phyloP scores from a whole-genome alignment of 1,139 yeast species.

The Hyphopichia buzzinii region DNA sequence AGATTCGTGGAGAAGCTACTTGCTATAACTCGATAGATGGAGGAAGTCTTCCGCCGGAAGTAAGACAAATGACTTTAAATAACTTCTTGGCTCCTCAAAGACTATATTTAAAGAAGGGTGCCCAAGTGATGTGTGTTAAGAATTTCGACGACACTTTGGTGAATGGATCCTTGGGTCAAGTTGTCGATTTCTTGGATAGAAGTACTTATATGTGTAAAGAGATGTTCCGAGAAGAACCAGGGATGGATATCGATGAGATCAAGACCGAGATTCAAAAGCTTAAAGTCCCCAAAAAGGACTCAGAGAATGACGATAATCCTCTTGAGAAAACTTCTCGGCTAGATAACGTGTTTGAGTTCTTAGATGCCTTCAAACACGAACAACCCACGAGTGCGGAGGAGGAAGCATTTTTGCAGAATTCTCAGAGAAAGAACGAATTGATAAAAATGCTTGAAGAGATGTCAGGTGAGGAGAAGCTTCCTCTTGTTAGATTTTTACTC shows the following conservation, averaged over 20 bases:
- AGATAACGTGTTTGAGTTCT: constrained; percentile 3
- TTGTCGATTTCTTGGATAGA: constrained; percentile 44
- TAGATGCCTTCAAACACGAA: constrained; percentile 4
- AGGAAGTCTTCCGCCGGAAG: constrained; percentile 51
- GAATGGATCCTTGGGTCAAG: constrained; percentile 89
- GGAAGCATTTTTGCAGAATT: constrained; percentile 11
- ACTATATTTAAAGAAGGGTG: constrained; percentile 68
- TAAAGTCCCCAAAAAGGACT: neutral
- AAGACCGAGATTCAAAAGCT: constrained; percentile 3
- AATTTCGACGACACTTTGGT: constrained; percentile 85
- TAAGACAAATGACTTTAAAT: constrained; percentile 45
- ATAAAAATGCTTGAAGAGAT: constrained; percentile 14
- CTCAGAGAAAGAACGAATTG: constrained; percentile 19
- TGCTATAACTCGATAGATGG: constrained; percentile 60
- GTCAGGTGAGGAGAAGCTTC: constrained; percentile 44
- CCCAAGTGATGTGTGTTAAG: constrained; percentile 96
- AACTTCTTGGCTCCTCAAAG: constrained; percentile 70
- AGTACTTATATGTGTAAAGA: constrained; percentile 31
- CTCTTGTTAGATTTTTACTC: constrained; percentile 72
- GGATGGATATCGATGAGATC: constrained; percentile 15
- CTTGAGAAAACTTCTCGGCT: constrained; percentile 2
- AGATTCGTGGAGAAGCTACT: constrained; percentile 47
- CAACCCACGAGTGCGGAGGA: constrained; percentile 5
- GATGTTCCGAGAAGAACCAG: constrained; percentile 19
- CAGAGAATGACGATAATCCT: constrained; percentile 5